Conservation (phyloP, 2,329 filamentous ascomycete genomes). For the Periglandula ipomoeae region DNA sequence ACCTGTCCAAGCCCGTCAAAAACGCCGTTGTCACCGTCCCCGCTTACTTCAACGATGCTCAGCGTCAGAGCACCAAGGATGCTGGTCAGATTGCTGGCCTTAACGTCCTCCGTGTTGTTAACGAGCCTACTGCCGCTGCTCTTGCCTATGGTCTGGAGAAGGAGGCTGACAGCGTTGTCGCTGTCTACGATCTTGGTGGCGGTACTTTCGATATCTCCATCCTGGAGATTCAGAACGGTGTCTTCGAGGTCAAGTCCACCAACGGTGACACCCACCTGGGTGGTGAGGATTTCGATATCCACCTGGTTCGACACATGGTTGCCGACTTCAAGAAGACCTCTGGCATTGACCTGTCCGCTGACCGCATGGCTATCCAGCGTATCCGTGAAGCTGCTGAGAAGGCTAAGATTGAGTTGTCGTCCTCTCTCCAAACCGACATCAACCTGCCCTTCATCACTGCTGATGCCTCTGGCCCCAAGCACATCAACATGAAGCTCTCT, state of each 20-base stretch:
- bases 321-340: slow-evolving; percentile 96
- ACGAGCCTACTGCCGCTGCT: slow-evolving; percentile 93
- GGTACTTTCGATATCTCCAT: slow-evolving; percentile 99
- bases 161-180: slow-evolving; percentile 79
- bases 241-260: slow-evolving; percentile 98
- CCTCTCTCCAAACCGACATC: slow-evolving; percentile 90
- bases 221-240: slow-evolving; percentile 93
- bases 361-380: slow-evolving; percentile 98
- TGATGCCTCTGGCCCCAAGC: slow-evolving; percentile 89
- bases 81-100: slow-evolving; percentile 93
- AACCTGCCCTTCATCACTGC: slow-evolving; percentile 98
- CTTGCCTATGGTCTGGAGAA: slow-evolving; percentile 96
- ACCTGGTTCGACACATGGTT: slow-evolving; percentile 86
- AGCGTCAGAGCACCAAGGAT: slow-evolving; percentile 97
- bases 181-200: slow-evolving; percentile 96
- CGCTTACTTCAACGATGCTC: slow-evolving; percentile 97
- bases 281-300: slow-evolving; percentile 97
- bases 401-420: slow-evolving; percentile 98
- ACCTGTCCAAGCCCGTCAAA: slow-evolving; percentile 82
- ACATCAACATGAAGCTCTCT: slow-evolving; percentile 94
- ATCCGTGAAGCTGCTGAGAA: slow-evolving; percentile 98
- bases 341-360: slow-evolving; percentile 76
- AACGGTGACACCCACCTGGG: slow-evolving; percentile 98
- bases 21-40: slow-evolving; percentile 96
- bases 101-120: slow-evolving; percentile 94